Evolutionary conservation across 306 rosid species (phyloP).

Genomic region (Dryas drummondii): DNA sequence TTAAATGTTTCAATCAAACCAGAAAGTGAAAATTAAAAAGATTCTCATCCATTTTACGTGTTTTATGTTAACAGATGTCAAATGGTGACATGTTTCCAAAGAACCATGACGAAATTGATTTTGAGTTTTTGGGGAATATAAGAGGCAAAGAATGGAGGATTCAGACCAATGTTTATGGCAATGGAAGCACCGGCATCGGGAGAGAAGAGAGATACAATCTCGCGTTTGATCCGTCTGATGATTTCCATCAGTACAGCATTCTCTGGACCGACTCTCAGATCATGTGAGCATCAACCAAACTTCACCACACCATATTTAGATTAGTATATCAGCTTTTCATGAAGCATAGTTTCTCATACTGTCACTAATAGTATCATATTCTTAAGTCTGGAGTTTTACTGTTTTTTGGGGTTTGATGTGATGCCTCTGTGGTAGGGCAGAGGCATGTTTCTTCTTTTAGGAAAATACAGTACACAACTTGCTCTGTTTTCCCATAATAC

Average conservation of each 20-base stretch:
- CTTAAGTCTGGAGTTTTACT: slow-evolving; percentile 2
- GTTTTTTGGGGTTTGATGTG: slow-evolving; percentile 21
- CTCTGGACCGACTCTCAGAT: slow-evolving; percentile 85
- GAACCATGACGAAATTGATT: slow-evolving; percentile 93
- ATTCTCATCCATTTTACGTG: neutral
- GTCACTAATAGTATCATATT: slow-evolving; percentile 16
- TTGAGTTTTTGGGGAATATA: slow-evolving; percentile 91
- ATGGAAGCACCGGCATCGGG: slow-evolving; percentile 87
- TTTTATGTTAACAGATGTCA: slow-evolving; percentile 61
- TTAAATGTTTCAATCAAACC: neutral
- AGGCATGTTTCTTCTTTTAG: slow-evolving; percentile 10
- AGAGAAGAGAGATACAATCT: slow-evolving; percentile 90
- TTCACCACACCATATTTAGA: slow-evolving; percentile 28
- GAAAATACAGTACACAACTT: slow-evolving; percentile 3
- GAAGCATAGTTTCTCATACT: slow-evolving; percentile 6
- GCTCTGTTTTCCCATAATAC: slow-evolving; percentile 9
- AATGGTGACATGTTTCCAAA: slow-evolving; percentile 83
- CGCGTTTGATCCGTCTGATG: slow-evolving; percentile 94
- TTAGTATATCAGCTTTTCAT: neutral
- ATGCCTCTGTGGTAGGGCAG: slow-evolving; percentile 24
- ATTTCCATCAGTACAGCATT: slow-evolving; percentile 77
- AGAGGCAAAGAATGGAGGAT: slow-evolving; percentile 96
- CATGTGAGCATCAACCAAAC: slow-evolving; percentile 57
- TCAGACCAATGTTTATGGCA: slow-evolving; percentile 94
- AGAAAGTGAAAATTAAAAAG: neutral